Base-by-base conservation (phyloP, 352 stramenopile species). In the Globisporangium camurandrum region DNA sequence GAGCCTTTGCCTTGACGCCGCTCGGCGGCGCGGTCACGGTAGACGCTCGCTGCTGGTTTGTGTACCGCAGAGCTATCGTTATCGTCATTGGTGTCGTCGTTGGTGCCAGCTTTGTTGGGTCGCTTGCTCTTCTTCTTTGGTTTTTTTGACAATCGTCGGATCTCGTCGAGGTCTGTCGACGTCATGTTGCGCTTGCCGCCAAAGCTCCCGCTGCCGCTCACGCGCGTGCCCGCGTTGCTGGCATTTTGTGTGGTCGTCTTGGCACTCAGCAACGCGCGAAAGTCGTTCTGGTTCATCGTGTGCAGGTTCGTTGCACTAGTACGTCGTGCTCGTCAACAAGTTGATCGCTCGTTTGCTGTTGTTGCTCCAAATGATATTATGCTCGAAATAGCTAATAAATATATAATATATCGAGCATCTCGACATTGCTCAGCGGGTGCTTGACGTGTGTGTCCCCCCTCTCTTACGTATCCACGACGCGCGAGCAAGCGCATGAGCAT, bases 241-340 rank as follows among this genome's bases (percentile, higher is more conserved):
- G 17, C 36, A 28, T 31, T 27, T 19, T 55, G 41, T 37, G 17
- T 19, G n/a, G 16, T 41, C n/a, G 53, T 57, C 28, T 63, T 56
- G 12, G 49, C 64, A 34, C 63, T 56, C 31, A 91, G 45, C 56
- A 91, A 51, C 48, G 73, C 65, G 41, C 79, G 66, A 51, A 91
- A 91, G 67, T 87, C 79, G 53, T 85, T 73, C 58, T 91, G 79
- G 57, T 86, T 84, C 77, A 88, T 88, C 9, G 40, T n/a, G 26
- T 4, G 14, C 19, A 24, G 4, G 7, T 6, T n/a, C n/a, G n/a
- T n/a, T n/a, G n/a, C n/a, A n/a, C n/a, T n/a, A n/a, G n/a, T n/a
- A n/a, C n/a, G n/a, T n/a, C n/a, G n/a, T n/a, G n/a, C n/a, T n/a
- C n/a, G n/a, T n/a, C n/a, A n/a, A n/a, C n/a, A n/a, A n/a, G n/a